Base-by-base conservation (phyloP, 768 basidiomycete species). In the Mycena filopes region DNA sequence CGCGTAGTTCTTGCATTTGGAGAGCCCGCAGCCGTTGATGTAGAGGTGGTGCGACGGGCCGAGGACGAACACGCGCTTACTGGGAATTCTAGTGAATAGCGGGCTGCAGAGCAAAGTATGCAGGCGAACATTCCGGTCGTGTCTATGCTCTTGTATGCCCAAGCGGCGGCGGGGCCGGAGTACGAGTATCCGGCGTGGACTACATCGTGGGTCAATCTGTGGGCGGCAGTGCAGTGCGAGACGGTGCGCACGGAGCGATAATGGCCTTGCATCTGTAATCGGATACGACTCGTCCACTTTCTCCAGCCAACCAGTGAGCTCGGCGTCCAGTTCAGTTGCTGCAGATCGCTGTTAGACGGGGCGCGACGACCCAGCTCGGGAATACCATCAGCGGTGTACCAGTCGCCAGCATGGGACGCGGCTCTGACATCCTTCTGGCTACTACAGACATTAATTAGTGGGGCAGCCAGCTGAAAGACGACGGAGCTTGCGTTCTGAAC, bases 101-200 rank as follows among this genome's bases (percentile, higher is more conserved):
- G 50, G 29, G 20, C 43, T 51, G 68, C 63, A 33, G 33, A 64
- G 21, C 26, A 42, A 70, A 53, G n/a, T 53, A 66, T n/a, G 25
- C 26, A 16, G 26, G 82, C 89, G 69, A 68, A 97, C 98, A 98
- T 92, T 71, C 85, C 85, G 5, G 84, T 83, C 0, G 88, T 88
- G 72, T 97, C 92, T 65, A 99, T 91, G 72, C 88, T 87, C 76
- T 88, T 91, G 80, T 99, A 99, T 0, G 97, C 97, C 95, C 95
- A 99, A 3, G 95, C 97, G 3, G 98, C 97, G 1, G 96, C 85
- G 6, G 88, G 89, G 23, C 98, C 98, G 57, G 96, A 98, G 78
- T 98, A 99, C 6, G 89, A 86, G 79, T 96, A 98, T 7, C 98
- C 98, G 2, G 98, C 98, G 77, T 99, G 98, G 12, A 96, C 98